A percentile compares a stretch with the other conserved stretches of the same genome.
Evolutionary conservation across 106 monocot genomes (phyloP).

Genomic region (Triglochin maritima): DNA sequence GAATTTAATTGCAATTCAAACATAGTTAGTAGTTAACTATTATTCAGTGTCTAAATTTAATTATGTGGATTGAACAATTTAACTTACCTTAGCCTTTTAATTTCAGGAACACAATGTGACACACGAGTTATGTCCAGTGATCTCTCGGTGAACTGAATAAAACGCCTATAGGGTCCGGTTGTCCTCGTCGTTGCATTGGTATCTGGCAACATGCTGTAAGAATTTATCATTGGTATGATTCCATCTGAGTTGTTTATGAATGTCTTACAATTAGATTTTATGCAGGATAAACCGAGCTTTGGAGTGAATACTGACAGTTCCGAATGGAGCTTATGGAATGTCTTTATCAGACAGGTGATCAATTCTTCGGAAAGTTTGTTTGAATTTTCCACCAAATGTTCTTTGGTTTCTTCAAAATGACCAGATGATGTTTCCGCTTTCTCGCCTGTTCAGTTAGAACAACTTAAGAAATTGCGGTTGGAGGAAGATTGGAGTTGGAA

Average conservation of each 20-base stretch:
- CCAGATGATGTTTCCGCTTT: slow-evolving; percentile 21
- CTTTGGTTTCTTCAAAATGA: slow-evolving; percentile 10
- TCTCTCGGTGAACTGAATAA: slow-evolving; percentile 38
- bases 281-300: slow-evolving; percentile 57
- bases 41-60: neutral
- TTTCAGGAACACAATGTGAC: slow-evolving; percentile 29
- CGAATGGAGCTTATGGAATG: slow-evolving; percentile 47
- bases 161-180: slow-evolving; percentile 35
- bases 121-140: slow-evolving; percentile 48
- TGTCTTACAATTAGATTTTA: slow-evolving; percentile 32
- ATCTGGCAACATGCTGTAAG: slow-evolving; percentile 24
- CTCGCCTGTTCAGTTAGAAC: slow-evolving; percentile 19
- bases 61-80: neutral
- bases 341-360: slow-evolving; percentile 41
- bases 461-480: neutral
- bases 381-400: slow-evolving; percentile 18
- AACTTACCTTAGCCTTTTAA: slow-evolving; percentile 52
- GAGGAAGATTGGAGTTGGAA: no score
- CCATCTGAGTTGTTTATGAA: slow-evolving; percentile 22
- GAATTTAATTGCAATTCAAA: slow-evolving; percentile 3
- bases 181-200: slow-evolving; percentile 23
- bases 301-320: slow-evolving; percentile 13
- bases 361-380: slow-evolving; percentile 77
- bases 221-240: slow-evolving; percentile 12
- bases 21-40: neutral